Percentiles rank a stretch among this genome's conserved stretches.
phyloP scores from a whole-genome alignment of 2,329 filamentous ascomycete genomes.

The Phoma sp. region DNA sequence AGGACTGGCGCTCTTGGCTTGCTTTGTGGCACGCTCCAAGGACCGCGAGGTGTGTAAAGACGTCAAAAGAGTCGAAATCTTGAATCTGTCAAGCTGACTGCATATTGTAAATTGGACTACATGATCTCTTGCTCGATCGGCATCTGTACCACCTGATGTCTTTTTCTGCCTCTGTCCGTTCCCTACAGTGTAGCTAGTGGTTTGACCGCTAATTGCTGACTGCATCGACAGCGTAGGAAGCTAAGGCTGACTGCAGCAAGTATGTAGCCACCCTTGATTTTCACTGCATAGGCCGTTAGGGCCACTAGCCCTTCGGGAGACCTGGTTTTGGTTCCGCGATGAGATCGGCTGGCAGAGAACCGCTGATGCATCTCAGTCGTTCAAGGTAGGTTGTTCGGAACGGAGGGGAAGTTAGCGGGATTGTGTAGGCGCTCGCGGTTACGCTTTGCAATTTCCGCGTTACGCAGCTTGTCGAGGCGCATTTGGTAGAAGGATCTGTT shows the following conservation, averaged over 20 bases:
- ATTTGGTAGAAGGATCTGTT: conserved; percentile 83
- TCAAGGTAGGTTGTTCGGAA: conserved; percentile 66
- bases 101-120: conserved; percentile 9
- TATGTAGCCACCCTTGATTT: conserved; percentile 25
- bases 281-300: background rate
- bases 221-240: conserved; percentile 26
- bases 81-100: conserved; percentile 13
- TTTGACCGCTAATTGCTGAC: conserved; percentile 44
- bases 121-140: conserved; percentile 19
- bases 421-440: conserved; percentile 82
- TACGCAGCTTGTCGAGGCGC: conserved; percentile 77
- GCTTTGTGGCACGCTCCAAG: too few species aligned
- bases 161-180: conserved; percentile 16
- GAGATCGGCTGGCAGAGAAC: background rate
- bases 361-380: background rate
- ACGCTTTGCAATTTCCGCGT: conserved; percentile 78
- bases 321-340: background rate
- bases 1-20: too few species aligned
- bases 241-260: conserved; percentile 32
- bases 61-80: background rate
- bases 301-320: background rate
- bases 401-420: conserved; percentile 82
- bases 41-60: too few species aligned
- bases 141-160: conserved; percentile 23
- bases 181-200: conserved; percentile 21